A percentile compares a stretch with the other conserved stretches of the same genome.
Conservation (phyloP, 495 filamentous ascomycete genomes). For the Lasiosphaeriaceae sp. region DNA sequence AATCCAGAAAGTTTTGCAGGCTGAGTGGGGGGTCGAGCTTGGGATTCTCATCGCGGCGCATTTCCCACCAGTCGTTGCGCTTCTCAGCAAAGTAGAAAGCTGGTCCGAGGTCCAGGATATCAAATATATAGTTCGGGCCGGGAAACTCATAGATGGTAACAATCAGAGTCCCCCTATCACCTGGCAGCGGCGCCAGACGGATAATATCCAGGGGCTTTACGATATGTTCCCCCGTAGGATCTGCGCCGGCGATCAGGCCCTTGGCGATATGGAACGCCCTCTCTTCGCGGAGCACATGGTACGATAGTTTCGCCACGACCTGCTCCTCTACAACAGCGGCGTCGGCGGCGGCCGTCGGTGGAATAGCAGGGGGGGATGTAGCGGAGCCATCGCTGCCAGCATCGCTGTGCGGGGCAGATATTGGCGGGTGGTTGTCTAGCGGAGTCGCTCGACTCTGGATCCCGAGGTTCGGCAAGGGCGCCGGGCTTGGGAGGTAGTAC, state of each 20-base stretch:
- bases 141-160: conserved; percentile 77
- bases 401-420: conserved; percentile 30
- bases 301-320: conserved; percentile 75
- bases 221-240: conserved; percentile 70
- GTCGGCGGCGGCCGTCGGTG: conserved; percentile 26
- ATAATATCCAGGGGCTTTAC: conserved; percentile 70
- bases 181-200: conserved; percentile 57
- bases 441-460: conserved; percentile 29
- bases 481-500: conserved; percentile 24
- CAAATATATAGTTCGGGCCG: conserved; percentile 66
- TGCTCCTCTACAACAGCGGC: conserved; percentile 39
- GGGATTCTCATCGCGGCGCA: conserved; percentile 28
- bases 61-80: conserved; percentile 44
- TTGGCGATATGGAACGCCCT: conserved; percentile 77
- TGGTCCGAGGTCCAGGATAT: conserved; percentile 70
- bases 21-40: conserved; percentile 58
- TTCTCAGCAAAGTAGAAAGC: conserved; percentile 59
- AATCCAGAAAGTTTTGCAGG: conserved; percentile 73
- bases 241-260: conserved; percentile 63
- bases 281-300: conserved; percentile 74
- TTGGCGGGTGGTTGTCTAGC: conserved; percentile 30
- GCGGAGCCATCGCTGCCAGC: conserved; percentile 36
- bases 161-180: conserved; percentile 60
- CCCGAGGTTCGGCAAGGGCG: conserved; percentile 25
- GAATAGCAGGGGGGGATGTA: conserved; percentile 24